These are phyloP conservation scores for Hymenoscyphus scutula DNA, from an alignment of 2,329 filamentous ascomycete species.

Conservation along the genomic window DNA sequence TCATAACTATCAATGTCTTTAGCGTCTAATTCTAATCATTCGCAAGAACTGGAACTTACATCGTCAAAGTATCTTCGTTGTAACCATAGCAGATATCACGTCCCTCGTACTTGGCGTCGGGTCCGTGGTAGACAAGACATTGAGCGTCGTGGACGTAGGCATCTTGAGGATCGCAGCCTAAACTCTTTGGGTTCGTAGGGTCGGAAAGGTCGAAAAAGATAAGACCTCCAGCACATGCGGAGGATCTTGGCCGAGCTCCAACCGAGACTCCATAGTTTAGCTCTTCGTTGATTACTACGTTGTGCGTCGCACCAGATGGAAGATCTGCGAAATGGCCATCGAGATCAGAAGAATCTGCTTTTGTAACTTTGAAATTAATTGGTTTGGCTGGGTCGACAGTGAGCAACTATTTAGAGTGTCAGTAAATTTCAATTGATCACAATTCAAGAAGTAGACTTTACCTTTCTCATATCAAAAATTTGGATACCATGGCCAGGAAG, in stretches of 20 bases:
- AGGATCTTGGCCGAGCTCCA: conserved; percentile 35
- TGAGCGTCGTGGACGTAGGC: conserved; percentile 43
- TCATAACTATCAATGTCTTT: conserved; percentile 34
- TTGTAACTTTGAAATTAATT: conserved; percentile 37
- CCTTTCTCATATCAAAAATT: conserved; percentile 52
- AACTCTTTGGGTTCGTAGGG: conserved; percentile 44
- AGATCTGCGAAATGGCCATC: conserved; percentile 13
- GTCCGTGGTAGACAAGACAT: conserved; percentile 26
- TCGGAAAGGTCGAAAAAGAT: conserved; percentile 50
- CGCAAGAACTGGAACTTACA: conserved; percentile 19
- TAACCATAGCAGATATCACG: conserved; percentile 20
- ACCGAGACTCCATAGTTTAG: conserved; percentile 28
- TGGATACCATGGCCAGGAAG: conserved; percentile 48
- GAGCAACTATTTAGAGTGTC: conserved; percentile 41
- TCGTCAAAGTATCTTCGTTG: conserved; percentile 41
- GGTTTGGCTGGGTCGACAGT: conserved; percentile 43
- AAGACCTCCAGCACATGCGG: conserved; percentile 44
- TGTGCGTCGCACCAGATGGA: conserved; percentile 20
- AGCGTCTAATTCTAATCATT: not conserved
- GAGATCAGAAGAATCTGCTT: conserved; percentile 4
- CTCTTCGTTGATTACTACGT: conserved; percentile 31
- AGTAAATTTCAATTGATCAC: not conserved
- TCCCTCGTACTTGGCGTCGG: conserved; percentile 23
- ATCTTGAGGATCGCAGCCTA: conserved; percentile 47
- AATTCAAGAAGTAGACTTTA: not conserved